These are phyloP conservation scores for Aspergillus ellipticus DNA, from an alignment of 495 filamentous ascomycete genomes.

Conservation along the genomic window DNA sequence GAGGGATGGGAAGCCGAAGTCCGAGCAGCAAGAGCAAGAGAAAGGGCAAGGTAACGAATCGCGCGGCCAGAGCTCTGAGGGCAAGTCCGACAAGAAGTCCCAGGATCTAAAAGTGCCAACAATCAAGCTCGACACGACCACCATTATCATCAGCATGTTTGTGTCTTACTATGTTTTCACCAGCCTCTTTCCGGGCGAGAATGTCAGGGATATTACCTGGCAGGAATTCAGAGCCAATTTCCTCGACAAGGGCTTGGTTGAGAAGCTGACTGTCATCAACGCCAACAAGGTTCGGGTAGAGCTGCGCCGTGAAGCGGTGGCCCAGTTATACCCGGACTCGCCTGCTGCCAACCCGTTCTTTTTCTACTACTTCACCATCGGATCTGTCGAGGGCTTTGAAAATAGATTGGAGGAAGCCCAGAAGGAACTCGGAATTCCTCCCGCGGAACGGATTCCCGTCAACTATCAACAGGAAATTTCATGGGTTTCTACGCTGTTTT, in stretches of 20 bases:
- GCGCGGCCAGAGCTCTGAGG: slow-evolving; percentile 24
- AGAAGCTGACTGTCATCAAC: slow-evolving; percentile 82
- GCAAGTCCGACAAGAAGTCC: slow-evolving; percentile 22
- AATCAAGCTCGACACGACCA: slow-evolving; percentile 54
- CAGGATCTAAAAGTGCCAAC: slow-evolving; percentile 26
- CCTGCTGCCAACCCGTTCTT: slow-evolving; percentile 64
- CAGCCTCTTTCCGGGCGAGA: slow-evolving; percentile 61
- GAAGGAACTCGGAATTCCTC: slow-evolving; percentile 77
- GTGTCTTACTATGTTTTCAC: slow-evolving; percentile 61
- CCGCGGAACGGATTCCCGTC: slow-evolving; percentile 82
- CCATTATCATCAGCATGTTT: slow-evolving; percentile 53
- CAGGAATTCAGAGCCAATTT: slow-evolving; percentile 92
- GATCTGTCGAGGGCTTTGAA: slow-evolving; percentile 91
- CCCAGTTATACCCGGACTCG: slow-evolving; percentile 77
- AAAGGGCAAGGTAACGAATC: slow-evolving; percentile 11
- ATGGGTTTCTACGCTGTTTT: slow-evolving; percentile 58
- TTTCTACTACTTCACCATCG: slow-evolving; percentile 92
- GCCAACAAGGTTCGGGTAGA: slow-evolving; percentile 73
- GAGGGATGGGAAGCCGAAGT: slow-evolving; percentile 32
- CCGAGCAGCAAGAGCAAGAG: slow-evolving; percentile 2
- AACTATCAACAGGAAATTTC: slow-evolving; percentile 76
- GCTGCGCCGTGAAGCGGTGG: slow-evolving; percentile 75
- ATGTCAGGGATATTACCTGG: slow-evolving; percentile 84
- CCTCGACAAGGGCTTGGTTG: slow-evolving; percentile 91
- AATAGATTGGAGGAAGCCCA: slow-evolving; percentile 82